Conservation (phyloP, 768 basidiomycete species). For the Mycena epipterygia region DNA sequence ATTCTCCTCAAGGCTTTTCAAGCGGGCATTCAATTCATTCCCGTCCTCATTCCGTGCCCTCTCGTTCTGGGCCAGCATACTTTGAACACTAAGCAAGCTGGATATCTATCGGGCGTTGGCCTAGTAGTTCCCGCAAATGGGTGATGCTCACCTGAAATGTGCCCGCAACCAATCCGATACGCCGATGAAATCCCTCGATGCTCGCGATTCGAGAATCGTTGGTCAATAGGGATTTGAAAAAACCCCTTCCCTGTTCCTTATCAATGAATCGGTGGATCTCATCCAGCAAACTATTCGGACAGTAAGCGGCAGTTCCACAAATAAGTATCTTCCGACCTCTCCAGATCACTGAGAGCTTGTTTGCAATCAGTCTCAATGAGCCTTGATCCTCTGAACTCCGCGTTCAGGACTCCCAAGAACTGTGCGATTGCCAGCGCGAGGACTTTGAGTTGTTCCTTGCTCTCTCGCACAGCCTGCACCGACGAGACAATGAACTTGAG, state of each 20-base stretch:
- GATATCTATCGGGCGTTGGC: background rate
- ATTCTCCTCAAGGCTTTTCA: background rate
- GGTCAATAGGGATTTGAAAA: background rate
- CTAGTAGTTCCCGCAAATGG: background rate
- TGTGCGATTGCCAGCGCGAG: conserved; percentile 2
- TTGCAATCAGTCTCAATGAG: background rate
- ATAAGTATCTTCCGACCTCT: background rate
- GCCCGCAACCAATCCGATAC: background rate
- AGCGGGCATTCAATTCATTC: background rate
- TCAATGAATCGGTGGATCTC: background rate
- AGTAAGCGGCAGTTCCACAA: background rate
- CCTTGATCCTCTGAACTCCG: background rate
- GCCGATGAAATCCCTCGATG: background rate
- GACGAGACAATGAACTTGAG: conserved; percentile 12
- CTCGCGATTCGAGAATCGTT: background rate
- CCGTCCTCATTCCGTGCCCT: background rate
- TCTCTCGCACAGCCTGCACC: background rate
- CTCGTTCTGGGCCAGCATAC: background rate
- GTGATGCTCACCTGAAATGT: background rate
- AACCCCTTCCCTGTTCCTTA: background rate
- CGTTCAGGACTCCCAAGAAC: conserved; percentile 1
- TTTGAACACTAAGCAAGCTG: background rate
- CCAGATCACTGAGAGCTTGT: background rate
- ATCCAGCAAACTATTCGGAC: background rate
- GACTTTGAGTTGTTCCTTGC: background rate